phyloP scores from a whole-genome alignment of 1,284 basidiomycete genomes.

The Moniliella sp. region DNA sequence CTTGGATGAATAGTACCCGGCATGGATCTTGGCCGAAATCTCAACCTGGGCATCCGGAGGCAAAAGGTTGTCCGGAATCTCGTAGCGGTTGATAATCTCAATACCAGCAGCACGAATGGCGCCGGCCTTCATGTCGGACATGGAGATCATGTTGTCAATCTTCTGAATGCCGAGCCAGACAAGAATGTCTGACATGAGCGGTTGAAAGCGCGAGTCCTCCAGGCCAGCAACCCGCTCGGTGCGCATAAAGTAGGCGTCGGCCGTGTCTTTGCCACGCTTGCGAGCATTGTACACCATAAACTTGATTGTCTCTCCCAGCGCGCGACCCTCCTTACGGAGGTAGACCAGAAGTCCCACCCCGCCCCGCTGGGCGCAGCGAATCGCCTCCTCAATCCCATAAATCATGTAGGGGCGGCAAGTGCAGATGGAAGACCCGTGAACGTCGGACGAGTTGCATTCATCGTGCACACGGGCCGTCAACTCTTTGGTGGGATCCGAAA shows the following conservation, averaged over 20 bases:
- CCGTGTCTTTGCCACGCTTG: constrained; percentile 75
- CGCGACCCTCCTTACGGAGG: constrained; percentile 78
- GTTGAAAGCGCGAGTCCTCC: constrained; percentile 38
- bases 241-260: constrained; percentile 76
- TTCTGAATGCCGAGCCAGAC: constrained; percentile 36
- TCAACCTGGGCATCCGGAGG: constrained; percentile 4
- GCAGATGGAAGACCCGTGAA: constrained; percentile 72
- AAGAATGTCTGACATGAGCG: constrained; percentile 81
- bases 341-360: constrained; percentile 82
- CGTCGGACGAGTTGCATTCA: constrained; percentile 67
- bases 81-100: constrained; percentile 44
- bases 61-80: constrained; percentile 22
- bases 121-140: constrained; percentile 88
- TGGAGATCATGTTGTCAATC: constrained; percentile 70
- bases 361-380: constrained; percentile 61
- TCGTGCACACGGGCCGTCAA: constrained; percentile 80
- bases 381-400: constrained; percentile 79
- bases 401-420: constrained; percentile 73
- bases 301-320: constrained; percentile 52
- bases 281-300: constrained; percentile 73
- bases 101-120: constrained; percentile 60
- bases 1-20: constrained; percentile 16
- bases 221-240: constrained; percentile 83
- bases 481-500: constrained; percentile 40
- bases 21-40: constrained; percentile 40